Conservation (phyloP, 768 basidiomycete species). For the Lactarius psammicola region DNA sequence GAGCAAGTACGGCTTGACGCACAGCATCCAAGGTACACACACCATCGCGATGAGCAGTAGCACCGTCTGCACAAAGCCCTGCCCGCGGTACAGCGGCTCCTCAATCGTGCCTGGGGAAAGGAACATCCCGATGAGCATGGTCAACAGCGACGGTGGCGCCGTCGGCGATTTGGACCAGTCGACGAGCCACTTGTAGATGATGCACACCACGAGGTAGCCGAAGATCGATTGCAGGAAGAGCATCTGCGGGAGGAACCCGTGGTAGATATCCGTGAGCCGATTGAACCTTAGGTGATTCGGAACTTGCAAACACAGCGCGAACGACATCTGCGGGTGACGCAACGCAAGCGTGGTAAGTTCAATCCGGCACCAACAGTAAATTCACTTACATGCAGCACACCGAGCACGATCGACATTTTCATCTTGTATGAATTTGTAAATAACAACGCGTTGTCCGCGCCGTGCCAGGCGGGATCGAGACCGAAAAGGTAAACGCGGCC, state of each 20-base stretch:
- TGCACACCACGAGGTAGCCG: conserved; percentile 91
- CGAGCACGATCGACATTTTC: conserved; percentile 98
- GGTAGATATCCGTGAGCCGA: conserved; percentile 79
- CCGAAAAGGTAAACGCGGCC: conserved; percentile 89
- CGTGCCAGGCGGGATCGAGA: conserved; percentile 94
- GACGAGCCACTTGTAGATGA: conserved; percentile 95
- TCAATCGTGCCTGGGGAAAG: conserved; percentile 81
- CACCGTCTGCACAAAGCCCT: conserved; percentile 77
- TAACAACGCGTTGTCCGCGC: conserved; percentile 83
- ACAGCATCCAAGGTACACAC: conserved; percentile 95
- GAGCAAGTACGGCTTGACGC: conserved; percentile 86
- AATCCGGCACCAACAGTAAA: conserved; percentile 5
- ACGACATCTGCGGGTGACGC: conserved; percentile 96
- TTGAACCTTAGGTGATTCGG: conserved; percentile 96
- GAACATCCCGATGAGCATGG: conserved; percentile 97
- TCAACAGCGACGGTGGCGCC: conserved; percentile 84
- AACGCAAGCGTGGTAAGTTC: neutral
- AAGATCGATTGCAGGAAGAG: conserved; percentile 98
- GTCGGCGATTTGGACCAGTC: conserved; percentile 78
- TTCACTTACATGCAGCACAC: conserved; percentile 85
- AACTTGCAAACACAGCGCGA: conserved; percentile 92
- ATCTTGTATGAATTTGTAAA: conserved; percentile 99
- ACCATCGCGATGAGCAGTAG: conserved; percentile 74
- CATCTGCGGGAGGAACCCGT: conserved; percentile 96
- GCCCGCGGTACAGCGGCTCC: conserved; percentile 81